Conservation (phyloP, 2,329 filamentous ascomycete species). For the Phyllosticta ampelicida region DNA sequence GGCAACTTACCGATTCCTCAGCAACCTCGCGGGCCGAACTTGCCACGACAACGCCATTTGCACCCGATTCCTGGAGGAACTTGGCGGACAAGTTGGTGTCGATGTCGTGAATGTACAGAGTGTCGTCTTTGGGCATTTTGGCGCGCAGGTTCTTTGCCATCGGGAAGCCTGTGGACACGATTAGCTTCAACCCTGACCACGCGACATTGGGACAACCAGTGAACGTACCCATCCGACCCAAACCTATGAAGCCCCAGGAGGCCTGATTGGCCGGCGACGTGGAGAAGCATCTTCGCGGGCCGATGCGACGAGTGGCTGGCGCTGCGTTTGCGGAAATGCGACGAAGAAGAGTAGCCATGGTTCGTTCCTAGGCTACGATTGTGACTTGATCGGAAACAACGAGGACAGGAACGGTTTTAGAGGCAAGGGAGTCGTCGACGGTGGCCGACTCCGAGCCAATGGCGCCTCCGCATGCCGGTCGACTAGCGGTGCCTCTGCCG, state of each 20-base stretch:
- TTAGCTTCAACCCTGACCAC: constrained; percentile 2
- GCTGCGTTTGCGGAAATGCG: constrained; percentile 9
- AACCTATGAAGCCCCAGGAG: constrained; percentile 41
- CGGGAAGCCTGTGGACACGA: constrained; percentile 45
- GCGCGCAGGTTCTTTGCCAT: constrained; percentile 63
- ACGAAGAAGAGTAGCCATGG: constrained; percentile 16
- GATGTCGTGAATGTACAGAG: constrained; percentile 54
- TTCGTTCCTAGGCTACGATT: not conserved
- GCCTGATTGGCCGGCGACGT: constrained; percentile 31
- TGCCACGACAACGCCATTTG: constrained; percentile 45
- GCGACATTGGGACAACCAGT: not conserved
- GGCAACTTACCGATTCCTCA: constrained; percentile 51
- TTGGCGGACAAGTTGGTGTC: constrained; percentile 46
- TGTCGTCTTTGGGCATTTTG: constrained; percentile 54
- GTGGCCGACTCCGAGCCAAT: constrained; percentile 2
- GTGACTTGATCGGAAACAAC: not conserved
- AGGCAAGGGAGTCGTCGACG: constrained; percentile 7
- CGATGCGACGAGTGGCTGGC: constrained; percentile 13
- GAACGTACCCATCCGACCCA: constrained; percentile 39
- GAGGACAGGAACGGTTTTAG: not conserved
- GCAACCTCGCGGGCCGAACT: constrained; percentile 50
- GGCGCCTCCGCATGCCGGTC: constrained; percentile 10
- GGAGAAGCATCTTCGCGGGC: constrained; percentile 32
- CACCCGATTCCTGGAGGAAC: constrained; percentile 46
- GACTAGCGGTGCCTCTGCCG: constrained; percentile 3